Base-by-base conservation (phyloP, 129 eudicot species). In the Silybum marianum region DNA sequence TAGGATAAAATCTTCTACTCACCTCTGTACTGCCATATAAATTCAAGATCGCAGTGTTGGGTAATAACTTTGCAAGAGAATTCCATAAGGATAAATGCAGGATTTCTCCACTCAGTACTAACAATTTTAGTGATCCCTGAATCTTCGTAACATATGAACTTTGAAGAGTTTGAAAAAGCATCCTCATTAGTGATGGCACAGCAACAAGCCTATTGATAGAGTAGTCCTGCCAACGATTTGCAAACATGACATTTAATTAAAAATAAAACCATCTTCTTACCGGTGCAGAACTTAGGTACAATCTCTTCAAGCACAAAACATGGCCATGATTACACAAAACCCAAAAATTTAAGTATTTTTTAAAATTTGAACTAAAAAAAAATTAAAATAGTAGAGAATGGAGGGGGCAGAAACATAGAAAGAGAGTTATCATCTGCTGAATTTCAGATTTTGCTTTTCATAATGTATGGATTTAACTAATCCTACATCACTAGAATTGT, bases 11-110 rank as follows among this genome's bases (percentile, higher is more conserved):
- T 69, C 71, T 73, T 84, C 82, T 76, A 22, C 86, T 87, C 78
- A 93, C 98, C 95, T 95, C 99, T 44, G 99, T 95, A 83, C 97
- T 90, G 23, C 99, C 99, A 66, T 95, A 95, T 19, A 92, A 72
- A 84, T 95, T 95, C 89, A 95, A 89, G 82, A 95, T 86, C 65
- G 82, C 18, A 30, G 98, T 86, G 66, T 85, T 65, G 18, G 99
- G 99, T 39, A 95, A 88, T 83, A 89, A 79, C 85, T 85, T 86
- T 44, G 87, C 39, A 60, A 95, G 92, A 76, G 68, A 83, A 54
- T 58, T 48, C 93, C 95, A 90, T 36, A 95, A 85, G 76, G 97
- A 84, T 44, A 90, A 58, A 69, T 87, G 91, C 30, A 95, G 79
- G 48, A 88, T 83, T 87, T 95, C 99, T 60, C 99, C 99, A 81